These are phyloP conservation scores for Cephaloascus fragrans DNA, from an alignment of 805 yeast species.

Conservation along the genomic window DNA sequence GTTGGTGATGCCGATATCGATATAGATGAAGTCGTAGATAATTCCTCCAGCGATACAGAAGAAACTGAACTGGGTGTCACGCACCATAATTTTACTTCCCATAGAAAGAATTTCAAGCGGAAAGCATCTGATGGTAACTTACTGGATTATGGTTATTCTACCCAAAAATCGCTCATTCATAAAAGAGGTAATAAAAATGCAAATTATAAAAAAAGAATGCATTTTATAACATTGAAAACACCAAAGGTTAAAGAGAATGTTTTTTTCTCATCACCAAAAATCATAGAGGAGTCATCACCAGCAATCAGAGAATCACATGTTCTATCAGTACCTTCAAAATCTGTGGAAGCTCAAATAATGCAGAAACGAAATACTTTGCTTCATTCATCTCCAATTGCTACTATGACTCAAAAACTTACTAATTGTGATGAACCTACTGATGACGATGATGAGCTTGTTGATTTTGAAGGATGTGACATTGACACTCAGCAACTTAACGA, in stretches of 20 bases:
- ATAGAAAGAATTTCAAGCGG: background rate
- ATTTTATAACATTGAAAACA: background rate
- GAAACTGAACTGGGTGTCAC: too few relatives aligned
- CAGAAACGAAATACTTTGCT: background rate
- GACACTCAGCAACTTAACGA: too few relatives aligned
- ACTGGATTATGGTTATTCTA: too few relatives aligned
- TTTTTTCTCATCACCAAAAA: background rate
- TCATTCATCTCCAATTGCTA: constrained; percentile 1
- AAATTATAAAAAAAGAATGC: too few relatives aligned
- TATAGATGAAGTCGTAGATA: background rate
- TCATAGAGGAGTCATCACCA: constrained; percentile 15
- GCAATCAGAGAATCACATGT: constrained; percentile 8
- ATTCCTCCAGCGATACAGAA: too few relatives aligned
- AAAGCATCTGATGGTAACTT: background rate
- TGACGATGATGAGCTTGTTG: background rate
- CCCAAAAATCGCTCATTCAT: too few relatives aligned
- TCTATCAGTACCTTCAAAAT: constrained; percentile 1
- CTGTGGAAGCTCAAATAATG: too few relatives aligned
- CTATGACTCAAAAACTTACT: constrained; percentile 14
- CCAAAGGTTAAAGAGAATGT: background rate
- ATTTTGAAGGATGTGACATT: too few relatives aligned
- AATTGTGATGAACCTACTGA: constrained; percentile 11
- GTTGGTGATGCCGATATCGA: background rate
- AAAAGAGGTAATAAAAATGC: too few relatives aligned
- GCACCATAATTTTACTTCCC: too few relatives aligned